Evolutionary conservation across 495 filamentous ascomycete genomes (phyloP), one percentile per base, ranked within the genome.

Genomic region (Daldinia caldariorum): DNA sequence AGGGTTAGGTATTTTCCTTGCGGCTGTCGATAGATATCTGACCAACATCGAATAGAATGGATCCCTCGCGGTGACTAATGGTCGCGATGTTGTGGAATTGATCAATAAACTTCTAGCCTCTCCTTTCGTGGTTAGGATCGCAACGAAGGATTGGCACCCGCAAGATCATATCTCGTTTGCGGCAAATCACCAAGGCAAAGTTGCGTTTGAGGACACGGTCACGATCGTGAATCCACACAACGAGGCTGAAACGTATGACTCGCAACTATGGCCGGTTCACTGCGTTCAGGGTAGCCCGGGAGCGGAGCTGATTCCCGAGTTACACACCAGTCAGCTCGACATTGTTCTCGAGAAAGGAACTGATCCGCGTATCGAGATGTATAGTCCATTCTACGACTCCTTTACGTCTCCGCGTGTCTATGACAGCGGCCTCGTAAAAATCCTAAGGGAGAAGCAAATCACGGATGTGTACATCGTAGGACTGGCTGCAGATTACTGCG

Each of bases 141-240:
- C 92, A 53, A 97, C 94, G 26, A 89, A 92, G 74, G 95, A 99
- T 83, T 97, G 86, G 83, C 95, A 98, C 76, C 95, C 95, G 0
- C 64, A 68, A 6, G 77, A 91, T 74, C 95, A 98, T 81, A 86
- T 97, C 77, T 98, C 96, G 41, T 98, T 98, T 79, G 93, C 92
- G 26, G 81, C 81, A 38, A 95, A 94, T 80, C 93, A 98, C 77
- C 70, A 84, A 6, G 75, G 83, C 49, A 91, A 91, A 72, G 74
- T 79, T 49, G 87, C 95, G 3, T 97, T 92, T 76, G 74, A 80
- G 31, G 88, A 88, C 54, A 82, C 74, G 54, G 80, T 88, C 58
- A 87, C 80, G 7, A 87, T 97, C 74, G 75, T 74, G 45, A 94
- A 97, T 76, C 91, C 91, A 0, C 69, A 79, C 57, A 89, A 93